Base-by-base conservation (phyloP, 2,329 filamentous ascomycete species). In the Lachnellula hyalina region DNA sequence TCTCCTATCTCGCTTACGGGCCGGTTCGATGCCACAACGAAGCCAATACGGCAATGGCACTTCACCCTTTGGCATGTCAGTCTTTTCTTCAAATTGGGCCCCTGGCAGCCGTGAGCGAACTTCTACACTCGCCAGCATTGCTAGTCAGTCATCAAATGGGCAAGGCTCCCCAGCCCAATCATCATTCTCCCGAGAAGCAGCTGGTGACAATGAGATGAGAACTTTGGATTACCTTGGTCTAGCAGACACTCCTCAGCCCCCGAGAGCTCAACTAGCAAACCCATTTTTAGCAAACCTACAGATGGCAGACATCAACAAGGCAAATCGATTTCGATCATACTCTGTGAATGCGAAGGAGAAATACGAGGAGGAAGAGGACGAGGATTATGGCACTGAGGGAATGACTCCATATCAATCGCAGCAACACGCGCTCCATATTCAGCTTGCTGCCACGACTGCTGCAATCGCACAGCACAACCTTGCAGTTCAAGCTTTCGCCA, bases 301-400 rank as follows among this genome's bases (percentile, higher is more conserved):
- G 38, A 76, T 93, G 41, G 85, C 86, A 58, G 86, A 89, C 68
- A 81, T 90, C 62, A 87, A 86, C 61, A 88, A 83, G 68, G 80
- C 86, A 45, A 97, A 89, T 70, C 85, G 94, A 51, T 96, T 97
- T 77, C 85, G 94, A 47, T 99, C 94, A 1, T 97, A 96, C 72
- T 99, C 94, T 0, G 94, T 99, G 61, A 99, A 99, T 72, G 95
- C 96, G 53, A 96, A 96, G 73, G 93, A 97, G 70, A 95, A 94
- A 71, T 97, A 97, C 66, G 92, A 89, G 2, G 90, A 95, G 65
- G 87, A 90, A 47, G 92, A 95, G 51, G 87, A 91, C 57, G 86
- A 89, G 15, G 90, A 88, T 57, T 85, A 80, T 38, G 66, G 70
- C 8, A 57, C 58, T 49, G 68, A 63, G 28, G 78, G 78, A 21